Evolutionary conservation across 768 basidiomycete genomes (phyloP), one percentile per base, ranked within the genome.

Genomic region (Dacryopinax spathularia): DNA sequence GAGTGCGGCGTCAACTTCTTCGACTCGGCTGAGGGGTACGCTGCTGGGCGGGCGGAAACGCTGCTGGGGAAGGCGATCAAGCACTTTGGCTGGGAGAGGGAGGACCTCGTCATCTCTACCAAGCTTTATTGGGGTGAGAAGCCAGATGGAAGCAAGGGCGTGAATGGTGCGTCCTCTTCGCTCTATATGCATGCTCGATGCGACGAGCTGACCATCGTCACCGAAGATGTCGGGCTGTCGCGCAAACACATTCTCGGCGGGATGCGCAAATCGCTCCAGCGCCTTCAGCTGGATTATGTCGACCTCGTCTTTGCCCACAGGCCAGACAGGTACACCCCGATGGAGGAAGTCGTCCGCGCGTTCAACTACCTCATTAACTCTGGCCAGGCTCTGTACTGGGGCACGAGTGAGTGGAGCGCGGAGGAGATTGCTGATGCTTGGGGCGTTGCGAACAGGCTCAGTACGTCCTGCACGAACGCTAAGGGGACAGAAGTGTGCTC

Each of bases 311-410:
- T 89, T 68, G 87, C 87, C 10, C 88, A 91, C 72, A 80, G 87
- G 29, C 77, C 79, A n/a, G 86, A 87, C 72, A 67, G 68, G 35
- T 68, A 56, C 29, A 56, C 71, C 0, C 77, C 77, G 0, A 72
- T 78, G 81, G 87, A 89, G 71, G 89, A 91, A 71, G 77, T 84
- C 60, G 88, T 91, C 41, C 81, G 89, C 44, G 87, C 87, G 0
- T 90, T 91, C 78, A 89, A 88, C 76, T 84, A 77, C 68, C 78
- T 89, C 33, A 88, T 91, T 67, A 81, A 86, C 60, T 75, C 82
- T 67, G 87, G 86, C 70, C 85, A 73, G 67, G 71, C 74, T 33
- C 75, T 74, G 69, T 77, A 77, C 72, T 76, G 75, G 84, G 48
- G 48, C 48, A 56, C 48, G 48, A 86, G 84, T 10, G 89, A 91